Evolutionary conservation across 192 early-diverging fungal genomes (phyloP), one percentile per base, ranked within the genome.

Genomic region (Helicostylum pulchrum): DNA sequence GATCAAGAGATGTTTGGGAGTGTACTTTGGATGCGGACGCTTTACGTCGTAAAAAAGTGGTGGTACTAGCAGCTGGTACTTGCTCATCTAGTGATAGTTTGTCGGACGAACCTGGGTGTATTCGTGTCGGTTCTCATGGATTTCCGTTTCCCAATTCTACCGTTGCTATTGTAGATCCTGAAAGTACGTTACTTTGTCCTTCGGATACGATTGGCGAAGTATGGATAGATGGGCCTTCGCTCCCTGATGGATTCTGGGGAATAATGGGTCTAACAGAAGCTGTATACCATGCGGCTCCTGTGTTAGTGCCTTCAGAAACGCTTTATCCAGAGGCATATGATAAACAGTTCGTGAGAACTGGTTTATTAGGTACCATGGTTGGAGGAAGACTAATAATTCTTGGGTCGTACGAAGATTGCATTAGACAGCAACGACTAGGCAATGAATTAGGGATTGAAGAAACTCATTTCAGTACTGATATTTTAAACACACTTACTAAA

Each of bases 161-260:
- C 0, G 70, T 94, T 7, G 89, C 87, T 0, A 83, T 94, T 44
- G 92, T 94, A 0, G 90, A 94, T 53, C 90, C 91, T 2, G 85
- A 90, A 43, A 90, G 89, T 53, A 82, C 83, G 9, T 82, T 86
- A 19, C 71, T 94, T 23, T 90, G 87, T 46, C 81, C 85, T 14
- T 77, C 87, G 0, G 84, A 90, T 67, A 77, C 83, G 0, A 82
- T 93, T 50, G 92, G 92, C 26, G 92, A 94, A 77, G 82, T 94
- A 19, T 93, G 92, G 90, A 78, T 93, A 6, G 82, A 86, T 68
- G 85, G 87, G 2, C 87, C 87, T 17, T 85, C 80, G 31, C 73
- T 94, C 32, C 85, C 87, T 11, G 81, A 80, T 30, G 87, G 87
- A 6, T 92, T 93, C 75, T 92, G 87, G 90, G 85, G 80, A 10